Percentiles rank a stretch among this genome's conserved stretches.
Evolutionary conservation across 2,329 filamentous ascomycete species (phyloP).

Genomic region (Cytospora piceae): DNA sequence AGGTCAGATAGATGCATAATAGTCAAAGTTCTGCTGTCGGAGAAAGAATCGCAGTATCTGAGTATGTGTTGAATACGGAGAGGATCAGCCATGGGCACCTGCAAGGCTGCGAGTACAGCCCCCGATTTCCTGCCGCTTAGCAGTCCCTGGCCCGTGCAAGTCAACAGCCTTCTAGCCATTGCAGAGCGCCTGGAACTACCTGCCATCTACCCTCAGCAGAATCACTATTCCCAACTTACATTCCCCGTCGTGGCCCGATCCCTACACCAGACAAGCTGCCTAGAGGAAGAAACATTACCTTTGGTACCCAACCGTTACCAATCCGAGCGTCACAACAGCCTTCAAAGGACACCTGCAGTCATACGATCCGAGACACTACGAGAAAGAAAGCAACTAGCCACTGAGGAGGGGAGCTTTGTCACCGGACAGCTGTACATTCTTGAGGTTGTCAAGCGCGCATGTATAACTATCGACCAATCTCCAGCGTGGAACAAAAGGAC

Average conservation of each 20-base stretch:
- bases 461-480: neutral
- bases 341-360: neutral
- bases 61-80: neutral
- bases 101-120: neutral
- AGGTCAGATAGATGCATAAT: too few species aligned
- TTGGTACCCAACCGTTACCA: neutral
- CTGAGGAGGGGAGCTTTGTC: neutral
- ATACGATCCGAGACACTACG: neutral
- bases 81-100: neutral
- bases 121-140: neutral
- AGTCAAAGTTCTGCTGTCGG: neutral
- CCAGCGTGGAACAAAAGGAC: neutral
- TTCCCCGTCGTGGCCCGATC: neutral
- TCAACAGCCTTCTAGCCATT: neutral
- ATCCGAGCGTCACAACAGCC: neutral
- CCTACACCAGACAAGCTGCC: neutral
- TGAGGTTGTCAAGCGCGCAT: neutral
- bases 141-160: neutral
- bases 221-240: neutral
- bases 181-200: neutral
- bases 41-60: neutral
- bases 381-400: neutral
- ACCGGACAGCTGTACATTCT: neutral
- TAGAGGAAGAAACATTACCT: neutral
- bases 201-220: neutral